Conservation (phyloP, 345 rosid genomes). For the Eucalyptus sideroxylon region DNA sequence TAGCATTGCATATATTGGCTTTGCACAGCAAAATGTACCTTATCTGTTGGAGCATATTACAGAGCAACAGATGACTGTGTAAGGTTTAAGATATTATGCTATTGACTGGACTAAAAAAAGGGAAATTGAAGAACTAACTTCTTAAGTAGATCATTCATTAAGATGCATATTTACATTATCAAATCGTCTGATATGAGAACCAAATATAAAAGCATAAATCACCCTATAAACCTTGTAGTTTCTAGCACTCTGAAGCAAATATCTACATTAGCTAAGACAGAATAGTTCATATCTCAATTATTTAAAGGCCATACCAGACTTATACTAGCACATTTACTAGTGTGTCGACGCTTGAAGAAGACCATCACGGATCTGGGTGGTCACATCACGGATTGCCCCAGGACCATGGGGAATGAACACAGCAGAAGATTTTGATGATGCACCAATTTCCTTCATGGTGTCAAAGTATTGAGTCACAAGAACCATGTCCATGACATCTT, state of each 20-base stretch:
- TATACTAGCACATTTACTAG: neutral
- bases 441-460: conserved; percentile 8
- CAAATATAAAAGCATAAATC: neutral
- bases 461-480: conserved; percentile 12
- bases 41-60: neutral
- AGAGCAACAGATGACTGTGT: neutral
- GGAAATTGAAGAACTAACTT: neutral
- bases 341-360: neutral
- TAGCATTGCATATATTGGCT: neutral
- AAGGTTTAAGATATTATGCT: neutral
- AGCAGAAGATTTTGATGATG: conserved; percentile 5
- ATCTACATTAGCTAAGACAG: neutral
- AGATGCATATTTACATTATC: neutral
- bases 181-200: neutral
- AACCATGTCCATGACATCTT: conserved; percentile 15
- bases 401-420: conserved; percentile 15
- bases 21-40: neutral
- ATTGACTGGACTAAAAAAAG: neutral
- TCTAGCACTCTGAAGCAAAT: neutral
- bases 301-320: neutral
- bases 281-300: neutral
- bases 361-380: conserved; percentile 9
- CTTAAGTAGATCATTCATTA: neutral
- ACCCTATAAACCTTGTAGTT: neutral
- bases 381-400: conserved; percentile 8